Conservation (phyloP, 2,329 filamentous ascomycete species). For the Paraphoma sp. region DNA sequence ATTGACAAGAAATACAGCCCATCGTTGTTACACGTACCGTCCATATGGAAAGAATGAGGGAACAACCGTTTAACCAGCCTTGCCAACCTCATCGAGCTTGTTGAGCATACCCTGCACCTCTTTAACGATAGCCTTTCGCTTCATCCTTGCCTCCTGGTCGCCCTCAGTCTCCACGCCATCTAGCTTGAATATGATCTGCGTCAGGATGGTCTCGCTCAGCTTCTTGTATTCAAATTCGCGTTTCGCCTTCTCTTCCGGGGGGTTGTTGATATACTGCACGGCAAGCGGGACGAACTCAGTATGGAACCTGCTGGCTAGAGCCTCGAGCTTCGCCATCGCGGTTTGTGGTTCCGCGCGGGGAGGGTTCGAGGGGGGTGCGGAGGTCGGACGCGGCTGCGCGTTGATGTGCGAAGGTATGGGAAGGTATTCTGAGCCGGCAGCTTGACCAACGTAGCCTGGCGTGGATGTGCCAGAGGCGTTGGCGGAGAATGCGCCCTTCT, state of each 20-base stretch:
- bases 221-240: conserved; percentile 76
- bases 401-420: conserved; percentile 45
- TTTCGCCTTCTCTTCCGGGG: conserved; percentile 68
- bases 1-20: neutral
- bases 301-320: conserved; percentile 70
- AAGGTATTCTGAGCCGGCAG: conserved; percentile 46
- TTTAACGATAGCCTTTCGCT: conserved; percentile 75
- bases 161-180: conserved; percentile 79
- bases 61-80: conserved; percentile 15
- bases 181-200: conserved; percentile 77
- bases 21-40: neutral
- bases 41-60: neutral
- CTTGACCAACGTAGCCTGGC: conserved; percentile 44
- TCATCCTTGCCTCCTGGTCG: conserved; percentile 67
- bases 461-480: conserved; percentile 52
- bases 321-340: conserved; percentile 66
- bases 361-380: conserved; percentile 47
- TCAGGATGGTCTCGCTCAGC: conserved; percentile 76
- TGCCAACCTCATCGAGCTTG: conserved; percentile 63
- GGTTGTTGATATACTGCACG: conserved; percentile 64
- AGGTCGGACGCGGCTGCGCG: conserved; percentile 39
- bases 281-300: conserved; percentile 71
- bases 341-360: conserved; percentile 42
- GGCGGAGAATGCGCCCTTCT: conserved; percentile 50
- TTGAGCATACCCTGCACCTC: conserved; percentile 72